Conservation (phyloP, 148 eudicot species). For the Bassia scoparia region DNA sequence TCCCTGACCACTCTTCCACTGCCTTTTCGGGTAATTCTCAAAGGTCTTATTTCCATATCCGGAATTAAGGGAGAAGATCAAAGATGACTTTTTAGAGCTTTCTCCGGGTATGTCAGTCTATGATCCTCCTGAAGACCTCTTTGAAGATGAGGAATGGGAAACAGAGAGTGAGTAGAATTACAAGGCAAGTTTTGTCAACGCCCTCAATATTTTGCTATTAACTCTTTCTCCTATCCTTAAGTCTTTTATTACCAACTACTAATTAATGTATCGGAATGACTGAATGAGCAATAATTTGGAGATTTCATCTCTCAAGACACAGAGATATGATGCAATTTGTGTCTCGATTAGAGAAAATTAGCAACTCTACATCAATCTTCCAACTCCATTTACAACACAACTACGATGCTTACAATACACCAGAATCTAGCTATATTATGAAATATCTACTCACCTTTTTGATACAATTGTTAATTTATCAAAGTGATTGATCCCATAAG, state of each 20-base stretch:
- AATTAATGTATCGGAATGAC: background rate
- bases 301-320: background rate
- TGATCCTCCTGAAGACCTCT: slow-evolving; percentile 83
- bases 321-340: background rate
- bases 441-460: slow-evolving; percentile 13
- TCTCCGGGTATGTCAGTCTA: slow-evolving; percentile 70
- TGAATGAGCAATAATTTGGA: background rate
- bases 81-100: slow-evolving; percentile 78
- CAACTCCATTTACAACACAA: background rate
- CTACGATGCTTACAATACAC: background rate
- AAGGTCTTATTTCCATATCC: slow-evolving; percentile 87
- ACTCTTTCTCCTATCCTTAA: background rate
- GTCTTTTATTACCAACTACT: background rate
- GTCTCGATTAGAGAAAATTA: background rate
- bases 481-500: slow-evolving; percentile 21
- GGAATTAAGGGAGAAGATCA: slow-evolving; percentile 87
- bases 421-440: background rate
- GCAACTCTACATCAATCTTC: background rate
- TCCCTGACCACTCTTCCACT: slow-evolving; percentile 86
- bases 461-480: slow-evolving; percentile 23
- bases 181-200: background rate
- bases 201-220: background rate
- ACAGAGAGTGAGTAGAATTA: slow-evolving; percentile 54
- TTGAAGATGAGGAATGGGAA: slow-evolving; percentile 47
- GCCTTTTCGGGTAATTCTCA: slow-evolving; percentile 83